phyloP scores from a whole-genome alignment of 257 asterid genomes.

The Handroanthus guayacan region DNA sequence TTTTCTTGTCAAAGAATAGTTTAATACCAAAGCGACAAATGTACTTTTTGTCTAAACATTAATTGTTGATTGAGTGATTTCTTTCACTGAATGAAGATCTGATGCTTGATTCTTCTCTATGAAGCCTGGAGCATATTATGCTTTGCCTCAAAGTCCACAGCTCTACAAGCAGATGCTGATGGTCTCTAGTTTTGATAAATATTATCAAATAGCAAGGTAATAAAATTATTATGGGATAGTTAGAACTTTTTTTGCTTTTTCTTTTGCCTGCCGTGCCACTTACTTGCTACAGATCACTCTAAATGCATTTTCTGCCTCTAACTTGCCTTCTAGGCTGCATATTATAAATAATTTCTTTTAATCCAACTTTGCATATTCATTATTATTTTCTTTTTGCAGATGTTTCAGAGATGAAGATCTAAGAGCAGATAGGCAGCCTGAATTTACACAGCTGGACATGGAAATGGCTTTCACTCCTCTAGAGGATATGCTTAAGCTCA shows the following conservation, averaged over 20 bases:
- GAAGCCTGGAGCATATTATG: slow-evolving; percentile 96
- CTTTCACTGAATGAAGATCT: slow-evolving; percentile 39
- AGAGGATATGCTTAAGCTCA: slow-evolving; percentile 94
- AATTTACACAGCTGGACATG: slow-evolving; percentile 96
- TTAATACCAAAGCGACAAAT: not conserved
- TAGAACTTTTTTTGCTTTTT: not conserved
- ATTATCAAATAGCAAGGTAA: slow-evolving; percentile 97
- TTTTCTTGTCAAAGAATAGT: slow-evolving; percentile 6
- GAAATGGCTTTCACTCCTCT: slow-evolving; percentile 95
- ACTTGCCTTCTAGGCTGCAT: slow-evolving; percentile 11
- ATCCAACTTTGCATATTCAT: not conserved
- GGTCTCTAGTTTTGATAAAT: slow-evolving; percentile 95
- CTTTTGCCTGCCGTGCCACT: slow-evolving; percentile 16
- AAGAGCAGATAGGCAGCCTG: slow-evolving; percentile 99
- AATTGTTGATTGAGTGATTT: slow-evolving; percentile 34
- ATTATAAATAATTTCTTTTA: no score
- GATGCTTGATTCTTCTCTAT: slow-evolving; percentile 47
- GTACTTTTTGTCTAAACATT: not conserved
- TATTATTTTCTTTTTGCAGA: slow-evolving; percentile 53
- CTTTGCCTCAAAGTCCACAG: slow-evolving; percentile 99
- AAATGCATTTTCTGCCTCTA: slow-evolving; percentile 4
- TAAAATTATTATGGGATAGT: slow-evolving; percentile 16
- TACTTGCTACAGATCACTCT: slow-evolving; percentile 16
- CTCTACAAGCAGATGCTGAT: slow-evolving; percentile 99
- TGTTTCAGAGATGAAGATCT: slow-evolving; percentile 99